phyloP scores from a whole-genome alignment of 1,139 yeast species.

The Saccharomyces hybrid region DNA sequence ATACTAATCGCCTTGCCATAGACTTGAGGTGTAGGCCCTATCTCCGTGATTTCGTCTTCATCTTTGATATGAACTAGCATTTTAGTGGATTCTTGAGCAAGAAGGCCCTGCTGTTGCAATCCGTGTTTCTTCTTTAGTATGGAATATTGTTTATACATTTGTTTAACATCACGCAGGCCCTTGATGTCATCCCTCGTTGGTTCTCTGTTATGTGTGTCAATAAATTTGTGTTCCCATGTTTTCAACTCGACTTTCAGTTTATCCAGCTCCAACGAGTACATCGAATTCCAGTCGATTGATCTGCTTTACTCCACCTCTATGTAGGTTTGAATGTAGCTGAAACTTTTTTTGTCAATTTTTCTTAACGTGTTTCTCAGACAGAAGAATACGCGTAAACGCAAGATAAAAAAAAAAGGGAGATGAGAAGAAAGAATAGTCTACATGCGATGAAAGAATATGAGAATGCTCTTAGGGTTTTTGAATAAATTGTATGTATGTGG shows the following conservation, averaged over 20 bases:
- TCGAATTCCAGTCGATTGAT: not conserved
- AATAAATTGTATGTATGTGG: not conserved
- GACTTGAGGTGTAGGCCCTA: constrained; percentile 34
- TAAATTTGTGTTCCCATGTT: constrained; percentile 29
- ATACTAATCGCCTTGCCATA: constrained; percentile 30
- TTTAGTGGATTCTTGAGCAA: not conserved
- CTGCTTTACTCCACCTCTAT: not conserved
- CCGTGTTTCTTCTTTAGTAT: constrained; percentile 15
- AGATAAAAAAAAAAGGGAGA: not conserved
- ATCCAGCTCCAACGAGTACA: constrained; percentile 9
- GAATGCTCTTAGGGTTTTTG: not conserved
- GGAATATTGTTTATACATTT: constrained; percentile 28
- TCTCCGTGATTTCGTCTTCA: constrained; percentile 6
- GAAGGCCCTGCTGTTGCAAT: not conserved
- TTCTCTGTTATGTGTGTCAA: constrained; percentile 18
- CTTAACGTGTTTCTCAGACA: not conserved
- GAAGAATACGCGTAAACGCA: not conserved
- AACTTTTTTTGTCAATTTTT: not conserved
- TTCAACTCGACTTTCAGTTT: constrained; percentile 24
- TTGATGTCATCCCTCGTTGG: constrained; percentile 28
- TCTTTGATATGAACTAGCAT: not conserved
- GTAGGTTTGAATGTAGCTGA: not conserved
- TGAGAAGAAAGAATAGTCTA: not conserved
- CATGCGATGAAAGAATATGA: not conserved
- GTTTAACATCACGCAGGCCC: constrained; percentile 20